phyloP scores from a whole-genome alignment of 805 yeast genomes.

The Zygoascus biomembranicola region DNA sequence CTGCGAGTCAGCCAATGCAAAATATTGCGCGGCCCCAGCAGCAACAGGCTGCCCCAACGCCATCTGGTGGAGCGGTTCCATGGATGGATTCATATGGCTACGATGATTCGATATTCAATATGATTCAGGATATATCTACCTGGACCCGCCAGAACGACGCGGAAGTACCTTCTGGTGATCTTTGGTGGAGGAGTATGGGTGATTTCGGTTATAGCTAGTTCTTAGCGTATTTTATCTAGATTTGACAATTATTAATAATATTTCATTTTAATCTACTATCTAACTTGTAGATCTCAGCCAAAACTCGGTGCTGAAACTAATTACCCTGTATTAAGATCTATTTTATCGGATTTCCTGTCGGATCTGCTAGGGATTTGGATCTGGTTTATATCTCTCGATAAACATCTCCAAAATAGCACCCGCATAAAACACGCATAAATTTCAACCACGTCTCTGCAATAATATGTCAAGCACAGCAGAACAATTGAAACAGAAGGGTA shows the following conservation, averaged over 20 bases:
- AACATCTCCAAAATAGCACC: too few relatives aligned
- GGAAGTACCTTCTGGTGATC: neutral
- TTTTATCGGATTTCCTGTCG: too few relatives aligned
- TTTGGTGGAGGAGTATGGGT: constrained; percentile 12
- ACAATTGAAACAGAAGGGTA: constrained; percentile 8
- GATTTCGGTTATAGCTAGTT: constrained; percentile 16
- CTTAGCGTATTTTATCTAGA: too few relatives aligned
- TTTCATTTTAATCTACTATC: too few relatives aligned
- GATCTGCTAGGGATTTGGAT: too few relatives aligned
- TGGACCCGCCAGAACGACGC: constrained; percentile 15
- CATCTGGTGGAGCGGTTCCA: neutral
- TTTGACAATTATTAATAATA: too few relatives aligned
- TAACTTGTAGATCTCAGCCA: too few relatives aligned
- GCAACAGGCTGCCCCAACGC: neutral
- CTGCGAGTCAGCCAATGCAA: neutral
- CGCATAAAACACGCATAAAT: too few relatives aligned
- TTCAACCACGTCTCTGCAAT: too few relatives aligned
- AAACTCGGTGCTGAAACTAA: too few relatives aligned
- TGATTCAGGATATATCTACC: constrained; percentile 24
- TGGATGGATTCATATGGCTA: constrained; percentile 16
- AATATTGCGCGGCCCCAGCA: neutral
- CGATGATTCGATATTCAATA: constrained; percentile 21
- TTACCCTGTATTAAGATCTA: too few relatives aligned
- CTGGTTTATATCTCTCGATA: too few relatives aligned
- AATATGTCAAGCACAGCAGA: constrained; percentile 1